Conservation (phyloP, 805 yeast genomes). For the Saccharomycopsis sp. region DNA sequence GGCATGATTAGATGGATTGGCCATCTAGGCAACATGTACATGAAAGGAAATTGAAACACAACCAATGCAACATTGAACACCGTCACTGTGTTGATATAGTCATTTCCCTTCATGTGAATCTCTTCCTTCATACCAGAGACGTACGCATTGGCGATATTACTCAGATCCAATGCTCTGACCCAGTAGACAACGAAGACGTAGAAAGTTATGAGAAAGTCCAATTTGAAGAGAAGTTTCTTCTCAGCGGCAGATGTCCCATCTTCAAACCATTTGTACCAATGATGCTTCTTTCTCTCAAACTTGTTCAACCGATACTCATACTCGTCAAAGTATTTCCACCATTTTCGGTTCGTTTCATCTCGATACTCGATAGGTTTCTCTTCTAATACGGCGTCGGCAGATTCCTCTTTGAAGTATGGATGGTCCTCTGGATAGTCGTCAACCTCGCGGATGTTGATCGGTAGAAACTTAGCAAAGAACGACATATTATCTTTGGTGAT, state of each 20-base stretch:
- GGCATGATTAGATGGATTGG: conserved; percentile 52
- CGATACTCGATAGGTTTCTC: conserved; percentile 27
- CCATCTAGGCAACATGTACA: conserved; percentile 47
- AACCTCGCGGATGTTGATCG: background rate
- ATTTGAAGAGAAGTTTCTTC: conserved; percentile 40
- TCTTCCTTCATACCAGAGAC: conserved; percentile 56
- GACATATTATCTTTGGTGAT: background rate
- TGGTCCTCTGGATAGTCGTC: background rate
- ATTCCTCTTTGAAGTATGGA: background rate
- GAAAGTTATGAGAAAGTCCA: conserved; percentile 49
- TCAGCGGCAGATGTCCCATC: conserved; percentile 35
- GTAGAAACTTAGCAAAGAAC: background rate
- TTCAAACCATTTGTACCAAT: conserved; percentile 46
- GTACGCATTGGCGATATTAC: conserved; percentile 59
- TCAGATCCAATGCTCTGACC: conserved; percentile 59
- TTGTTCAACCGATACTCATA: conserved; percentile 49
- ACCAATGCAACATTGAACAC: conserved; percentile 54
- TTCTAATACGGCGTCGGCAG: background rate
- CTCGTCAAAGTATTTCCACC: conserved; percentile 49
- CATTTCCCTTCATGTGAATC: conserved; percentile 53
- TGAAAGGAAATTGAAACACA: conserved; percentile 56
- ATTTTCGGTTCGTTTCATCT: conserved; percentile 33
- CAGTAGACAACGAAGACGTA: conserved; percentile 58
- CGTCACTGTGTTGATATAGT: conserved; percentile 52
- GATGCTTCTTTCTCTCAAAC: conserved; percentile 28